Base-by-base conservation (phyloP, 1,284 basidiomycete species). In the Cerrena zonata region DNA sequence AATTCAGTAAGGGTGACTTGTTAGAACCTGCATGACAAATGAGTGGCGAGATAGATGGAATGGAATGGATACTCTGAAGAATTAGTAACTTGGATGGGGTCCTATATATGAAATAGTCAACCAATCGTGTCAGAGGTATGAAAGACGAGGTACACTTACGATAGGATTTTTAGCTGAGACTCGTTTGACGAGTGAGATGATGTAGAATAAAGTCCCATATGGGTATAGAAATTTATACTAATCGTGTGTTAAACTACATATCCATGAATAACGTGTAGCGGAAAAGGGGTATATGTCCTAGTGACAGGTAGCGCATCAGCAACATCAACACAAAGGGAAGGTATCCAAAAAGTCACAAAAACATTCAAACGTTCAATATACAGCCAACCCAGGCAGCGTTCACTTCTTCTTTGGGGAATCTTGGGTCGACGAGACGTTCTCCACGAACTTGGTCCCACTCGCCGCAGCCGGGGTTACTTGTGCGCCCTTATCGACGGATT, bases 361-460 rank as follows among this genome's bases (percentile, higher is more conserved):
- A 7, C 7, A 34, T 34, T 7, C 30, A 34, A 34, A 15, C 7
- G 30, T n/a, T n/a, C n/a, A 34, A 15, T 34, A 15, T 34, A 34
- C 30, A 15, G 30, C 7, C 30, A 7, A 15, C 7, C 30, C 7
- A 34, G 30, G 7, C 7, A 7, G 30, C 30, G 30, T 34, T 34
- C 30, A 34, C 15, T 15, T 34, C 15, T 34, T 34, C 30, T 34
- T 34, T 15, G 30, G 30, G 15, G 30, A 34, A 34, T 15, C 15
- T 15, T 15, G 7, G 7, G 36, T 7, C 7, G 50, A 39, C 5
- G 50, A 30, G 12, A 56, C 52, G 40, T 56, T 40, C 43, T 56
- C 55, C 4, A 56, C 51, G 46, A 57, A 57, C 36, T 51, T 46
- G 27, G 53, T 55, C 36, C 54, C 45, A 18, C 53, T 26, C 55